Conservation (phyloP, 768 basidiomycete genomes). For the Lactarius psammicola region DNA sequence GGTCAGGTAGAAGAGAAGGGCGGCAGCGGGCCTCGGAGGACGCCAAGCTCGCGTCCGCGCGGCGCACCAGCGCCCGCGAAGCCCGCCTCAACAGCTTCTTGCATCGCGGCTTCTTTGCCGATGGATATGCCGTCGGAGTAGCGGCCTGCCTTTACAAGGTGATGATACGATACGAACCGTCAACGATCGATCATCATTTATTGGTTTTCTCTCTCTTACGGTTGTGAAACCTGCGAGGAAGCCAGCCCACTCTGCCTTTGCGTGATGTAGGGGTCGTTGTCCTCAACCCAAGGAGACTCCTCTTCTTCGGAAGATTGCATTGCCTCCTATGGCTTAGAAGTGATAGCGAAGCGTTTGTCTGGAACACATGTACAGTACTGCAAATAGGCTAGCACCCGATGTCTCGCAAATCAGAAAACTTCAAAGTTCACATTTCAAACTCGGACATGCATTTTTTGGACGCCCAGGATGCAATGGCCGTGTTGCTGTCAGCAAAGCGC, state of each 20-base stretch:
- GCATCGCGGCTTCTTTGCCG: conserved; percentile 84
- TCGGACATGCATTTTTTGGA: too few relatives aligned
- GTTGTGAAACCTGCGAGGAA: conserved; percentile 67
- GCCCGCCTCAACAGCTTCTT: conserved; percentile 87
- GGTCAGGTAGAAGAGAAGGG: conserved; percentile 32
- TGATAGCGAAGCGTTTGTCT: too few relatives aligned
- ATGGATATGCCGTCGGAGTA: conserved; percentile 96
- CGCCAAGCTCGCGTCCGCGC: conserved; percentile 73
- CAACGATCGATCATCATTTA: background rate
- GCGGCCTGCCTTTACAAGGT: conserved; percentile 62
- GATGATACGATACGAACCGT: too few relatives aligned
- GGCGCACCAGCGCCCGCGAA: conserved; percentile 73
- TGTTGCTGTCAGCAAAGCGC: too few relatives aligned
- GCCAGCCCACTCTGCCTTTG: conserved; percentile 58
- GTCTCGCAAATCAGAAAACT: background rate
- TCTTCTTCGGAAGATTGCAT: background rate
- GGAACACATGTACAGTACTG: too few relatives aligned
- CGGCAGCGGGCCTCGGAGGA: conserved; percentile 65
- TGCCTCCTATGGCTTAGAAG: too few relatives aligned
- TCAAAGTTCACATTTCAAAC: too few relatives aligned
- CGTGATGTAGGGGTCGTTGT: background rate
- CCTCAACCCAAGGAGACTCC: background rate
- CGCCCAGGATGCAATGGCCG: too few relatives aligned
- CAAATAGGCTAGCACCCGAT: background rate
- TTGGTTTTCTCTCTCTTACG: background rate